Base-by-base conservation (phyloP, 23 red algal species). In the Gracilaria domingensis region DNA sequence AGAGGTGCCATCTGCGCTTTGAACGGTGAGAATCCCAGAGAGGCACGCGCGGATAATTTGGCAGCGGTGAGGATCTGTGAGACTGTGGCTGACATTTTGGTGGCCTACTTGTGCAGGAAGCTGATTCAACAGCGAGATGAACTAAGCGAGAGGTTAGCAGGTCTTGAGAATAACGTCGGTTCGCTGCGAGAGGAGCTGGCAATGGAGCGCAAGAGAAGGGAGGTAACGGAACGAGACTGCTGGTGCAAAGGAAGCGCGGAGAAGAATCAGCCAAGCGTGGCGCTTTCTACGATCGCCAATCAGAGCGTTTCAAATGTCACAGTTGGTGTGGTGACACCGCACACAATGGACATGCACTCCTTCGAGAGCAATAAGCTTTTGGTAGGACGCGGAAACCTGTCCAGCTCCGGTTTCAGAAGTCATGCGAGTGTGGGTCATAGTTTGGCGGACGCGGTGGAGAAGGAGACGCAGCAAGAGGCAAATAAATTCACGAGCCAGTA, bases 61-160 rank as follows among this genome's bases (percentile, higher is more conserved):
- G 70, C 86, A 9, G 86, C 86, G 1, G 70, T 90, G 36, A 58
- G 86, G n/a, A 80, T 79, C 33, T 90, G 86, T 65, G 86, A 90
- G 58, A 49, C 71, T 8, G 35, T 90, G 14, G 86, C 86, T 8
- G 86, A 90, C 65, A 80, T 90, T 37, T 49, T 90, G 45, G 83
- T 87, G 14, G 83, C 83, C 3, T 75, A 72, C 29, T 75, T 40
- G 24, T 58, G 57, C 12, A 40, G 66, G 32, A 71, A 59, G 33
- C 50, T 87, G 6, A 56, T 87, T 24, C 56, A 87, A 26, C 12
- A 18, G n/a, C 83, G 83, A 42, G 32, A 87, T 32, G 62, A 87
- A 18, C 49, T 75, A 32, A 17, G 13, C 16, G 83, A 72, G 12
- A 75, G 20, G 26, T 23, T 53, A 25, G 18, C 48, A 51, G 12